Percentiles rank a stretch among this genome's conserved stretches.
Evolutionary conservation across 352 stramenopile species (phyloP).

Genomic region (Phytophthora parvispora): DNA sequence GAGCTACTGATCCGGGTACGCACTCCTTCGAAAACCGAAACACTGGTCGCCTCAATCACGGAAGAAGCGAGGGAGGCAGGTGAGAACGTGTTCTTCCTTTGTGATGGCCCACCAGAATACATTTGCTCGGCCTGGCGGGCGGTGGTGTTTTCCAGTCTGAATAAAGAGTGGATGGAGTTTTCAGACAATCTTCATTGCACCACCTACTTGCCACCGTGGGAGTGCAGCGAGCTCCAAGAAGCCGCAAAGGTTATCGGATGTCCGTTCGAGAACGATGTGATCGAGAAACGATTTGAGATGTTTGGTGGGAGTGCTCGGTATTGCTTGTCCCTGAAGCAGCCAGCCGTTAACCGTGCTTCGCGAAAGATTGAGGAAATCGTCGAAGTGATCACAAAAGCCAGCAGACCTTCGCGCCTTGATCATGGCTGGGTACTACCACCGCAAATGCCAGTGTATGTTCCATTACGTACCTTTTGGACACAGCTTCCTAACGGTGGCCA

Average conservation of each 20-base stretch:
- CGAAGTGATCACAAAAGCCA: not conserved
- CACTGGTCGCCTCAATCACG: not conserved
- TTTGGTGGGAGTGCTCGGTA: constrained; percentile 1
- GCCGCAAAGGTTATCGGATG: not conserved
- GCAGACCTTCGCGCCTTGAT: not conserved
- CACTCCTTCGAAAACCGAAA: not conserved
- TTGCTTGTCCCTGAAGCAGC: not conserved
- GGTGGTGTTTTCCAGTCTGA: constrained; percentile 6
- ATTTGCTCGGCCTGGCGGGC: not conserved
- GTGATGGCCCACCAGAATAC: not conserved
- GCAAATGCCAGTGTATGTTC: not conserved
- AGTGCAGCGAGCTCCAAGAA: constrained; percentile 3
- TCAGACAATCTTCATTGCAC: not conserved
- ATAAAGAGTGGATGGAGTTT: not conserved
- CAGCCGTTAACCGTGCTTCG: not conserved
- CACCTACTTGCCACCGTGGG: constrained; percentile 2
- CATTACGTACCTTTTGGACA: not conserved
- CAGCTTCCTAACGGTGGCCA: not conserved
- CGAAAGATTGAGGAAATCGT: not conserved
- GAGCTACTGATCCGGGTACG: not conserved
- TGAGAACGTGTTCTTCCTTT: not conserved
- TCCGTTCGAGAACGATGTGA: not conserved
- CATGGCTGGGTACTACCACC: not conserved
- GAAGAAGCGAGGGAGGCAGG: not conserved
- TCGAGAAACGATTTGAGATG: not conserved